Evolutionary conservation across 2,329 filamentous ascomycete species (phyloP).

Genomic region (Emmonsia crescens): DNA sequence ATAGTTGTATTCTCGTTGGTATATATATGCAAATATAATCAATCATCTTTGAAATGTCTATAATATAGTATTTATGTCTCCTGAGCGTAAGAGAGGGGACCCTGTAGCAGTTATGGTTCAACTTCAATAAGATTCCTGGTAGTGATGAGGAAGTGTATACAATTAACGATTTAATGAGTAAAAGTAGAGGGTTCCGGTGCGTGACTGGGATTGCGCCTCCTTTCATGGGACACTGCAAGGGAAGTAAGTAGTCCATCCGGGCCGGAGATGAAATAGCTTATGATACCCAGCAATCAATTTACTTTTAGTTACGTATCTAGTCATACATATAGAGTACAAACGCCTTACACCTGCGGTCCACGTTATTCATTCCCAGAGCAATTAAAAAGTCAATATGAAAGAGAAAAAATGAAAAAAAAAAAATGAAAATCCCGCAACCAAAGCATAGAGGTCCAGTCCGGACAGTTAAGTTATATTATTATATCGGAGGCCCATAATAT

Average conservation of each 20-base stretch:
- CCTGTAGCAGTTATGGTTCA: background rate
- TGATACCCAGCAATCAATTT: background rate
- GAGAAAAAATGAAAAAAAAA: background rate
- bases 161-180: background rate
- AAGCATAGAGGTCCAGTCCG: background rate
- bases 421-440: background rate
- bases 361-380: background rate
- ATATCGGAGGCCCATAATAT: background rate
- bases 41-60: background rate
- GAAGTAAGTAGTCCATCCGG: background rate
- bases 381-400: background rate
- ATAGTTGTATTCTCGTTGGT: background rate
- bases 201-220: background rate
- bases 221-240: background rate
- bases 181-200: background rate
- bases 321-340: background rate
- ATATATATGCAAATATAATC: background rate
- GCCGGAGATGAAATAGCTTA: background rate
- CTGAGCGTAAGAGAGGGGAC: background rate
- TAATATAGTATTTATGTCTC: background rate
- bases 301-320: background rate
- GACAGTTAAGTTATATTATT: background rate
- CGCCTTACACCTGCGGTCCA: background rate
- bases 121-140: background rate
- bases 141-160: background rate